Evolutionary conservation across 139 green algal genomes (phyloP).

Genomic region (Choricystis sp.): DNA sequence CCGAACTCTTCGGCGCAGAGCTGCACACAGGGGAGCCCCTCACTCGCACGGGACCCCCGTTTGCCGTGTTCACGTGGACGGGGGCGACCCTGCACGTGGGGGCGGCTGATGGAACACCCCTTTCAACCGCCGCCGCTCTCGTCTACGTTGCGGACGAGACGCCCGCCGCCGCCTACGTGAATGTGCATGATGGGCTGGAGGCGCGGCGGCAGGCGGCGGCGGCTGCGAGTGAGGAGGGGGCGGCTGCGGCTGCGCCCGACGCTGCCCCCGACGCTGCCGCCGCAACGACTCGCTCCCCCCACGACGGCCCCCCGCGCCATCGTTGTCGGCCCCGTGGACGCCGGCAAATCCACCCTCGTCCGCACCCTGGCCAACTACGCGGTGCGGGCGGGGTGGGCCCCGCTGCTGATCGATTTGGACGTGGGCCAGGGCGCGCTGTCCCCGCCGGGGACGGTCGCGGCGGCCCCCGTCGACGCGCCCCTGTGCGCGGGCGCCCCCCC

Average conservation of each 20-base stretch:
- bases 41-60: slow-evolving; percentile 43
- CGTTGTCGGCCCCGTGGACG: slow-evolving; percentile 71
- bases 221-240: slow-evolving; percentile 6
- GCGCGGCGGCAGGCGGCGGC: slow-evolving; percentile 22
- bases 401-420: slow-evolving; percentile 75
- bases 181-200: slow-evolving; percentile 52
- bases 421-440: slow-evolving; percentile 76
- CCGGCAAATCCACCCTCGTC: slow-evolving; percentile 68
- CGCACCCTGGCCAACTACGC: slow-evolving; percentile 78
- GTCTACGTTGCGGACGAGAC: slow-evolving; percentile 70
- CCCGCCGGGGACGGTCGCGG: slow-evolving; percentile 61
- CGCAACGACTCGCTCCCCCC: no score
- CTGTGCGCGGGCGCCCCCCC: slow-evolving; percentile 59
- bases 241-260: slow-evolving; percentile 15
- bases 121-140: slow-evolving; percentile 6
- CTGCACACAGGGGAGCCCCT: slow-evolving; percentile 37
- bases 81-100: slow-evolving; percentile 48
- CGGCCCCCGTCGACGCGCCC: slow-evolving; percentile 58
- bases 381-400: slow-evolving; percentile 41
- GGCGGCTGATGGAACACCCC: slow-evolving; percentile 24
- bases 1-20: slow-evolving; percentile 79
- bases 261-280: slow-evolving; percentile 14
- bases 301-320: slow-evolving; percentile 15
- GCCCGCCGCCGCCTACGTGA: slow-evolving; percentile 63
- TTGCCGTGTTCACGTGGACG: slow-evolving; percentile 71